Percentiles rank a stretch among this genome's conserved stretches.
Evolutionary conservation across 148 eudicot species (phyloP).

Genomic region (Pouteria glomerata): DNA sequence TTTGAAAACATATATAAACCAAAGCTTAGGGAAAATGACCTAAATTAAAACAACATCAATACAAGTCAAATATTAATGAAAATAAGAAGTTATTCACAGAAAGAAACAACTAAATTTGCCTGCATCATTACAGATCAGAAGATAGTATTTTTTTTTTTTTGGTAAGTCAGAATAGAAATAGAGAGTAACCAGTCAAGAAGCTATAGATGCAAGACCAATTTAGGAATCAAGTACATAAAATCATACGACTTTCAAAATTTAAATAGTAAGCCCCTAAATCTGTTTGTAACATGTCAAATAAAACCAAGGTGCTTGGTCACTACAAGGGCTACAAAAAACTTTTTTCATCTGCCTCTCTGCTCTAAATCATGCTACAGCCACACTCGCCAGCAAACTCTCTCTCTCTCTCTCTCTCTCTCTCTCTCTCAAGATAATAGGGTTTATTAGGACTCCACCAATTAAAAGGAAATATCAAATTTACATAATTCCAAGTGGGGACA

Average conservation of each 20-base stretch:
- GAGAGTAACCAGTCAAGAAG: too few species aligned
- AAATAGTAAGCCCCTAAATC: background rate
- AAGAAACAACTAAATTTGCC: background rate
- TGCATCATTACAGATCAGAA: too few species aligned
- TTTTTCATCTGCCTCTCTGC: background rate
- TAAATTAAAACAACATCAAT: background rate
- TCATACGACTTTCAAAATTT: background rate
- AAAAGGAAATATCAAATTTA: background rate
- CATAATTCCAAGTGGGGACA: background rate
- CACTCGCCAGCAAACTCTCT: too few species aligned
- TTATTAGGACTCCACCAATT: background rate
- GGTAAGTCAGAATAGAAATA: too few species aligned
- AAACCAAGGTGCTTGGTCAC: background rate
- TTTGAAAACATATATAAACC: slow-evolving; percentile 9
- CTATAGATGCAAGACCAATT: background rate
- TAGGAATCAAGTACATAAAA: background rate
- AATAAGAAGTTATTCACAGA: background rate
- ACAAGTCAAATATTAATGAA: background rate
- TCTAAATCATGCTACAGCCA: background rate
- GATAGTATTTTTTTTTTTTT: too few species aligned
- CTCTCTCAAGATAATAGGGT: too few species aligned
- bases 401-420: too few species aligned
- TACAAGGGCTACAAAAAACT: background rate
- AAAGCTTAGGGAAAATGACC: slow-evolving; percentile 12
- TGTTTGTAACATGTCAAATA: background rate